phyloP scores from a whole-genome alignment of 2,329 filamentous ascomycete genomes.

The Aspergillus sclerotialis region DNA sequence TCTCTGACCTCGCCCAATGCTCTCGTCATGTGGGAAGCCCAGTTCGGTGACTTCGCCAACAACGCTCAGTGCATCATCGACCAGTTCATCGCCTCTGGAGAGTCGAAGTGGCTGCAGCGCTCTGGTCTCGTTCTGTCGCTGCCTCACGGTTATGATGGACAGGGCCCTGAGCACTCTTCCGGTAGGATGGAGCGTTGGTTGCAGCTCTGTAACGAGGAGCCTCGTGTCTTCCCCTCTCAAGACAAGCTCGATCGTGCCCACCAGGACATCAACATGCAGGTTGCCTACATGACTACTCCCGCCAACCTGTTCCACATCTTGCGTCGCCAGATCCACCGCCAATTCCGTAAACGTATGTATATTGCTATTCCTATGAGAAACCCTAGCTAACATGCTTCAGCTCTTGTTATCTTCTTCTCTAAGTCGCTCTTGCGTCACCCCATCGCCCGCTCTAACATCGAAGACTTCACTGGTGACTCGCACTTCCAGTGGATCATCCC shows the following conservation, averaged over 20 bases:
- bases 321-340: conserved; percentile 94
- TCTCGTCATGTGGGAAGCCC: conserved; percentile 98
- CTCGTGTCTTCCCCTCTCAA: conserved; percentile 77
- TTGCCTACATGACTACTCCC: conserved; percentile 94
- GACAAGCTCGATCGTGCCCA: conserved; percentile 95
- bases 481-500: conserved; percentile 97
- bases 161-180: conserved; percentile 97
- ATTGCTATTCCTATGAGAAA: neutral
- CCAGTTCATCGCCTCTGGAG: conserved; percentile 95
- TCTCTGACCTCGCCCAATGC: conserved; percentile 94
- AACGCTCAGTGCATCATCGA: conserved; percentile 99
- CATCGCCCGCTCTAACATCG: conserved; percentile 77
- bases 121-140: conserved; percentile 94
- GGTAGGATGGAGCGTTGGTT: conserved; percentile 95
- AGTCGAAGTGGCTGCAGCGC: conserved; percentile 98
- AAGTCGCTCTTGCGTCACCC: conserved; percentile 95
- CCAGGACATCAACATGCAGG: conserved; percentile 99
- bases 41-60: conserved; percentile 99
- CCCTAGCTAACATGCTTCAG: conserved; percentile 38
- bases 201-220: conserved; percentile 95
- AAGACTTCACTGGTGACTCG: conserved; percentile 83
- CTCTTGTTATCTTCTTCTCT: conserved; percentile 95
- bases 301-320: conserved; percentile 95
- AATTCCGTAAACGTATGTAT: conserved; percentile 94
- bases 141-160: conserved; percentile 95